Base-by-base conservation (phyloP, 371 early-diverging fungal genomes). In the Batrachochytrium dendrobatidis region DNA sequence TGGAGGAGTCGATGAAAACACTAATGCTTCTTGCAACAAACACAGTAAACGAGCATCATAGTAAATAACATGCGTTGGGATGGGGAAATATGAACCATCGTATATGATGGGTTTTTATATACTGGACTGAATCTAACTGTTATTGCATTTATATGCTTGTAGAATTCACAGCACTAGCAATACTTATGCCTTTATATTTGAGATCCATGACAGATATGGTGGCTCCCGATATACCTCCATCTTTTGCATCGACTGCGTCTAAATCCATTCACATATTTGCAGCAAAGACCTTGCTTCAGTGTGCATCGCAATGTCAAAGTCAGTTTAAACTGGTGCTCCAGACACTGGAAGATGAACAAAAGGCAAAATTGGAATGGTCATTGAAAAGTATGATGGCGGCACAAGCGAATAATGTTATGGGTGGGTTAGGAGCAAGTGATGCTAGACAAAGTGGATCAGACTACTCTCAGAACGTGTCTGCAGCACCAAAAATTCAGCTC, bases 301-400 rank as follows among this genome's bases (percentile, higher is more conserved):
- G 67, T 12, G 74, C 74, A 1, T 28, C 65, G 3, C 61, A 64
- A 48, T 62, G 65, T n/a, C 65, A 58, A 30, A 26, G 31, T 3
- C 35, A 61, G 0, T 73, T 73, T 53, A 55, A 60, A 29, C 55
- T 31, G 8, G 65, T 55, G 18, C 31, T 73, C 30, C 55, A 50
- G 26, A 39, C 53, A 26, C 61, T 73, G 12, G 25, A 58, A 17
- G 51, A 44, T 5, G 61, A 53, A 8, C 26, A 48, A 3, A 58
- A 39, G 43, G 53, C n/a, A 7, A 46, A 29, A 6, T 51, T 70
- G 18, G 70, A 73, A 53, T 51, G 34, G 3, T 60, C 59, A 24
- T 62, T 73, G 25, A 67, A 67, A 56, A 62, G 51, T n/a, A 32
- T 70, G 17, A 49, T 62, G 24, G 43, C 26, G 26, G 53, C 62